phyloP scores from a whole-genome alignment of 352 stramenopile species.

The Globisporangium parvum region DNA sequence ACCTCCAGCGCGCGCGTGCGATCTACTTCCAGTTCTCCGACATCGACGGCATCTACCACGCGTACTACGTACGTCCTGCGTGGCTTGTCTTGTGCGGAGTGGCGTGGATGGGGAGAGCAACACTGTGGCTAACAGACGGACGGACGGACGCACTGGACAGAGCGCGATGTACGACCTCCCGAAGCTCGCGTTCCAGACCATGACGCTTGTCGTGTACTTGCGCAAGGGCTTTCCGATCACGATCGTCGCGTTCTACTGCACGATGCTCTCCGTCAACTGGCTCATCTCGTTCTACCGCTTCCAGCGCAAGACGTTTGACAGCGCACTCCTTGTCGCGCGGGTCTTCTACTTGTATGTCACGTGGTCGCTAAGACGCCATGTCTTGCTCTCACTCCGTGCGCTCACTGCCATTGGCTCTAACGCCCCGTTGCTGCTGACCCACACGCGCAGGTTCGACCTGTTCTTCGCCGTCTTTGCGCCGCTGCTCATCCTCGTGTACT shows the following conservation, averaged over 20 bases:
- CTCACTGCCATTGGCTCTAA: too few species aligned
- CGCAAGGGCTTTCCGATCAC: slow-evolving; percentile 35
- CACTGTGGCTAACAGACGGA: not conserved
- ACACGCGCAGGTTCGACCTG: slow-evolving; percentile 38
- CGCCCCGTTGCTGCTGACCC: too few species aligned
- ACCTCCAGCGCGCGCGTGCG: slow-evolving; percentile 6
- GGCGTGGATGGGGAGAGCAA: not conserved
- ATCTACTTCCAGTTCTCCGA: slow-evolving; percentile 15
- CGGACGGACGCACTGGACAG: slow-evolving; percentile 10
- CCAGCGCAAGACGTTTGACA: slow-evolving; percentile 27
- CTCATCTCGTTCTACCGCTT: slow-evolving; percentile 42
- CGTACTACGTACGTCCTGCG: slow-evolving; percentile 14
- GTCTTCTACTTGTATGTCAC: slow-evolving; percentile 28
- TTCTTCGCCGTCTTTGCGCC: slow-evolving; percentile 60
- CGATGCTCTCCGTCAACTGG: slow-evolving; percentile 37
- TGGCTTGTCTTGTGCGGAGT: not conserved
- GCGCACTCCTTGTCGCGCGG: slow-evolving; percentile 22
- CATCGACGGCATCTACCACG: slow-evolving; percentile 16
- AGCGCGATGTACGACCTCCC: slow-evolving; percentile 33
- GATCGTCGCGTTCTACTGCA: slow-evolving; percentile 32
- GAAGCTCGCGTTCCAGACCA: slow-evolving; percentile 45
- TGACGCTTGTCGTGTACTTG: slow-evolving; percentile 33
- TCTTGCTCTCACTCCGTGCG: not conserved
- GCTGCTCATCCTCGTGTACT: slow-evolving; percentile 32
- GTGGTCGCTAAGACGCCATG: not conserved